Conservation (phyloP, 2,329 filamentous ascomycete genomes). For the Didymella pinodella region DNA sequence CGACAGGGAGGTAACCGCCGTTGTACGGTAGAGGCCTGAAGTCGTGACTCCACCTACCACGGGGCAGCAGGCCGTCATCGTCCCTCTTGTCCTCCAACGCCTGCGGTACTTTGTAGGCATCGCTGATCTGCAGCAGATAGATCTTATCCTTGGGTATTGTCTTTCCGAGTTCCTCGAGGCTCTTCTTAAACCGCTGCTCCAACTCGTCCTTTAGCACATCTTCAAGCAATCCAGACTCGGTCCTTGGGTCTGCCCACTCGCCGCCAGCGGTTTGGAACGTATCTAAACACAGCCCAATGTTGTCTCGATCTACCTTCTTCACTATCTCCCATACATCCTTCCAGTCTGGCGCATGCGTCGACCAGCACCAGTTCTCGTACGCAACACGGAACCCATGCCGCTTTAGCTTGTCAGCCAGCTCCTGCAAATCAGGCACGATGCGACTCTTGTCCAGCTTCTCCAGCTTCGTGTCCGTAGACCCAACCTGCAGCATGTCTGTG, state of each 20-base stretch:
- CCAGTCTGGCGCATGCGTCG: constrained; percentile 73
- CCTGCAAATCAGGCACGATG: constrained; percentile 68
- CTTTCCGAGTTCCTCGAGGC: constrained; percentile 63
- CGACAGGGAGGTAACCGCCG: constrained; percentile 74
- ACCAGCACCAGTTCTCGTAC: constrained; percentile 87
- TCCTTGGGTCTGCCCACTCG: constrained; percentile 77
- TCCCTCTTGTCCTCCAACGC: constrained; percentile 62
- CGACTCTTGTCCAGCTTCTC: constrained; percentile 61
- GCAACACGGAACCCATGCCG: constrained; percentile 67
- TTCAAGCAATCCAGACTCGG: constrained; percentile 66
- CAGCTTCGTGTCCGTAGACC: constrained; percentile 68
- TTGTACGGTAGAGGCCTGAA: constrained; percentile 73
- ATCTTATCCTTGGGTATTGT: constrained; percentile 74
- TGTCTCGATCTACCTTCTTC: constrained; percentile 66
- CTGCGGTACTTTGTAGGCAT: constrained; percentile 70
- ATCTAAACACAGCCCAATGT: constrained; percentile 78
- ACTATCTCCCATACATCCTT: constrained; percentile 74
- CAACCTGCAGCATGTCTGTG: constrained; percentile 72
- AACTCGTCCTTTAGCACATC: constrained; percentile 57
- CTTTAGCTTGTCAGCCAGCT: constrained; percentile 63
- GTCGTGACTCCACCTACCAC: constrained; percentile 75
- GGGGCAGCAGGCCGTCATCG: constrained; percentile 64
- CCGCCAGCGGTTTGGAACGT: constrained; percentile 78
- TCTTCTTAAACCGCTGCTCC: constrained; percentile 60
- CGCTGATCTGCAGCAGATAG: constrained; percentile 76